Conservation (phyloP, 345 rosid genomes). For the Eucalyptus pumila region DNA sequence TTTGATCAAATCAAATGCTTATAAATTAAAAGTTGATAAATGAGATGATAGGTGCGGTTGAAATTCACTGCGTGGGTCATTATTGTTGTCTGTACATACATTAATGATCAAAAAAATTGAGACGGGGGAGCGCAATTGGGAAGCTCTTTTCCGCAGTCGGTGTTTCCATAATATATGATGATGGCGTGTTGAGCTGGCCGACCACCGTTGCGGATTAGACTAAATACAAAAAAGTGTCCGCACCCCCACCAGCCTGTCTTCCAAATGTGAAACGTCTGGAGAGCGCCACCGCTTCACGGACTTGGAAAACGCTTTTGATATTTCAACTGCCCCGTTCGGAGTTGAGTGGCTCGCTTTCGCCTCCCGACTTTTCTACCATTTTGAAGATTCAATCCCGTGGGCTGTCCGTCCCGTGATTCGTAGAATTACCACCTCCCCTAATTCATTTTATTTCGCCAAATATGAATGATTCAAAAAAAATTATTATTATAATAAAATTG, state of each 20-base stretch:
- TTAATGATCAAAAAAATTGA: background rate
- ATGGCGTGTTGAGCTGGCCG: background rate
- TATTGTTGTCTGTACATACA: background rate
- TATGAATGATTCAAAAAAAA: background rate
- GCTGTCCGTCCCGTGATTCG: background rate
- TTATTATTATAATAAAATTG: too few relatives aligned
- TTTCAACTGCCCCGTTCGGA: background rate
- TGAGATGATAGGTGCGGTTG: background rate
- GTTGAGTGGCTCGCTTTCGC: background rate
- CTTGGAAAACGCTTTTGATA: accelerated
- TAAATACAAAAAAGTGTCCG: background rate
- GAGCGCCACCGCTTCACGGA: background rate
- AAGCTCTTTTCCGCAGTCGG: background rate
- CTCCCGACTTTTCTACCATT: background rate
- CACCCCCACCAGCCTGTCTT: background rate
- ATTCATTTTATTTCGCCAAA: too few relatives aligned
- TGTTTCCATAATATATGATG: background rate
- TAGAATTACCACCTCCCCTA: background rate
- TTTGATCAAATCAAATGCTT: too few relatives aligned
- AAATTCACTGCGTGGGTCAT: background rate
- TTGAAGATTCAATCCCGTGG: background rate
- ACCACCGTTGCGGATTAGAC: background rate
- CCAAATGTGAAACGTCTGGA: background rate
- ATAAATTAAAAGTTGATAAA: too few relatives aligned
- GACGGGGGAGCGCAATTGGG: background rate